A percentile compares a stretch with the other conserved stretches of the same genome.
These are phyloP conservation scores for Kernera saxatilis DNA, from an alignment of 345 rosid species.

Conservation along the genomic window DNA sequence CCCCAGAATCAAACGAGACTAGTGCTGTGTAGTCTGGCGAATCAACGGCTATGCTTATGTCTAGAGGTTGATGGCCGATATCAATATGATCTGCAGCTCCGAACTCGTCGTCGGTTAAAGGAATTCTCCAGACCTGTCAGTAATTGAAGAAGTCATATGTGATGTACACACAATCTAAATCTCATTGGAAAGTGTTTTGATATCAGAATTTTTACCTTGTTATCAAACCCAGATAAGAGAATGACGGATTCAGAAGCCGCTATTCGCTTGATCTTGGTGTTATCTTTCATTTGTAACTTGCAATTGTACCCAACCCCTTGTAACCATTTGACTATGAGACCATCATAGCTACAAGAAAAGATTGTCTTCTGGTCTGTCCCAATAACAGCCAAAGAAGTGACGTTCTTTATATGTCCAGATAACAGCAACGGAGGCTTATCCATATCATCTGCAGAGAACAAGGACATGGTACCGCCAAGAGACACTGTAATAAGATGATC, in stretches of 20 bases:
- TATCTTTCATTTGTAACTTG: constrained; percentile 47
- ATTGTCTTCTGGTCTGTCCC: constrained; percentile 41
- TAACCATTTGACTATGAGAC: constrained; percentile 60
- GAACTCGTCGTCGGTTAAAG: constrained; percentile 37
- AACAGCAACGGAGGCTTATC: constrained; percentile 48
- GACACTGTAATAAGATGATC: constrained; percentile 57
- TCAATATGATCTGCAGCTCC: constrained; percentile 47
- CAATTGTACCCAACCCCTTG: constrained; percentile 58
- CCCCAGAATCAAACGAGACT: constrained; percentile 53
- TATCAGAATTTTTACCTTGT: constrained; percentile 28
- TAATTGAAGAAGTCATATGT: not conserved
- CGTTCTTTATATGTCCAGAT: constrained; percentile 69
- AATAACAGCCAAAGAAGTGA: constrained; percentile 49
- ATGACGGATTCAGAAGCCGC: constrained; percentile 50
- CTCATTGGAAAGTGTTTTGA: not conserved
- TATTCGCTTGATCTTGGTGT: constrained; percentile 54
- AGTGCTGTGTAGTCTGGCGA: constrained; percentile 39
- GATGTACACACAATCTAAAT: not conserved
- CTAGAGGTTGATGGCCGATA: constrained; percentile 53
- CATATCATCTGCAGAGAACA: constrained; percentile 56
- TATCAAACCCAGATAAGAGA: constrained; percentile 44
- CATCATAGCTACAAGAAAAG: constrained; percentile 71
- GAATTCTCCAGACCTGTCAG: constrained; percentile 55
- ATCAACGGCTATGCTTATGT: constrained; percentile 48
- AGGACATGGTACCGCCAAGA: constrained; percentile 56